Base-by-base conservation (phyloP, 805 yeast species). In the Wickerhamiella azyma region DNA sequence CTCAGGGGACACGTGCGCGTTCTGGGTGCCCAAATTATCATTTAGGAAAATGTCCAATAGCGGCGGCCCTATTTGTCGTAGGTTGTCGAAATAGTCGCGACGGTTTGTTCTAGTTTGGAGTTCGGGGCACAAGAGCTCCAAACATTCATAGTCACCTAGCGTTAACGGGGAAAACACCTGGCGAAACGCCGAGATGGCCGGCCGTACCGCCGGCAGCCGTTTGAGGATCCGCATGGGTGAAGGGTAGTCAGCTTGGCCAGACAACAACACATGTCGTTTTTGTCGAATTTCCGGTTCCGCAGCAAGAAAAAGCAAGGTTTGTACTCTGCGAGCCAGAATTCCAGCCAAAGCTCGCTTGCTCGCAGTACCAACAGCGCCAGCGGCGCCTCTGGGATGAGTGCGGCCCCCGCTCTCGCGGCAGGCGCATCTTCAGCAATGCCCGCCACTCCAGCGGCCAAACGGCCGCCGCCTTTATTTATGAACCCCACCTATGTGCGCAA, bases 401-500 rank as follows among this genome's bases (percentile, higher is more conserved):
- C 24, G 7, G 24, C 6, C 6, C 6, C 6, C 7, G 24, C 24
- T 7, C 24, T 5, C 24, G 24, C 24, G 6, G 24, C 6, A 7
- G n/a, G 5, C n/a, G 3, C 11, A 13, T 13, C n/a, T 14, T 18
- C 9, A 3, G 17, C 19, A 11, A 32, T 10, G n/a, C 5, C 43
- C 24, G 30, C 26, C 26, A 33, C 40, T n/a, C 10, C 39, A n/a
- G 26, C 41, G 50, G 58, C 39, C 17, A 18, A 24, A 14, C 36
- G 36, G 19, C 29, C 29, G 24, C 45, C 39, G 48, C 85, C 86
- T 4, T 66, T 92, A 46, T 92, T 88, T 58, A 61, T 92, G 53
- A 79, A 92, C 58, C 95, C 88, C 55, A 97, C 96, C 11, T 92
- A 83, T 61, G 92, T 88, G 5, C 79, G 88, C 51, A 85, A 96